These are phyloP conservation scores for Beauveria varroae DNA, from an alignment of 2,329 filamentous ascomycete genomes.

Conservation along the genomic window DNA sequence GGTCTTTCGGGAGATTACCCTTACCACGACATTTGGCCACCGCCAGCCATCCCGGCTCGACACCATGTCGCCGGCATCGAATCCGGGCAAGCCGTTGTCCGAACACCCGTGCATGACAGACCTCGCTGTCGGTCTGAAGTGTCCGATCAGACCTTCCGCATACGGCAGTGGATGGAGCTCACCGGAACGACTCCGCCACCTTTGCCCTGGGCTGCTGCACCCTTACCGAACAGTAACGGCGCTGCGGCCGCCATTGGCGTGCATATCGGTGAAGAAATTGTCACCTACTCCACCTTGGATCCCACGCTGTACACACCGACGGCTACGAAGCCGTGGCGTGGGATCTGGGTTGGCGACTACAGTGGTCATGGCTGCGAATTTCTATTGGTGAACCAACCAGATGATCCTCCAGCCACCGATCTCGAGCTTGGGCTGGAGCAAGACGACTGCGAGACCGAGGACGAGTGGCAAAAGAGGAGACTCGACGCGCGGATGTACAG, in stretches of 20 bases:
- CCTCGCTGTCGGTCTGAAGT: conserved; percentile 50
- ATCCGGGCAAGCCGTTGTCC: conserved; percentile 18
- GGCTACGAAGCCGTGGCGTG: conserved; percentile 70
- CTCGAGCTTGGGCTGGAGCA: conserved; percentile 34
- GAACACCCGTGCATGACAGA: conserved; percentile 22
- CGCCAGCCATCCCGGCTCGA: conserved; percentile 57
- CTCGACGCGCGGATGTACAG: conserved; percentile 44
- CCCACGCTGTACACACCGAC: conserved; percentile 74
- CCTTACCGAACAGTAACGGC: conserved; percentile 16
- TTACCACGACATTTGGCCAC: conserved; percentile 65
- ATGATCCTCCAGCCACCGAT: conserved; percentile 33
- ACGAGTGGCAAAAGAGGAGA: conserved; percentile 38
- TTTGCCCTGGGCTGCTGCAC: conserved; percentile 24
- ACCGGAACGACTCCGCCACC: conserved; percentile 24
- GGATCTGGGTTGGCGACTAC: conserved; percentile 91
- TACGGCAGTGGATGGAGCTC: conserved; percentile 72
- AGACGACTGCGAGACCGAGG: conserved; percentile 33
- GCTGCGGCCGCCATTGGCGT: conserved; percentile 29
- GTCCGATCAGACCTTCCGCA: conserved; percentile 63
- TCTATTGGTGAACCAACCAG: conserved; percentile 68
- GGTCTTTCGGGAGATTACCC: conserved; percentile 27
- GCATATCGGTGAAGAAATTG: conserved; percentile 46
- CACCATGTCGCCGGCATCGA: conserved; percentile 39
- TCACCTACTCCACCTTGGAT: conserved; percentile 66
- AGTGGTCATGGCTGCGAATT: conserved; percentile 85